Evolutionary conservation across 768 basidiomycete genomes (phyloP), one percentile per base, ranked within the genome.

Genomic region (Suillus fuscotomentosus): DNA sequence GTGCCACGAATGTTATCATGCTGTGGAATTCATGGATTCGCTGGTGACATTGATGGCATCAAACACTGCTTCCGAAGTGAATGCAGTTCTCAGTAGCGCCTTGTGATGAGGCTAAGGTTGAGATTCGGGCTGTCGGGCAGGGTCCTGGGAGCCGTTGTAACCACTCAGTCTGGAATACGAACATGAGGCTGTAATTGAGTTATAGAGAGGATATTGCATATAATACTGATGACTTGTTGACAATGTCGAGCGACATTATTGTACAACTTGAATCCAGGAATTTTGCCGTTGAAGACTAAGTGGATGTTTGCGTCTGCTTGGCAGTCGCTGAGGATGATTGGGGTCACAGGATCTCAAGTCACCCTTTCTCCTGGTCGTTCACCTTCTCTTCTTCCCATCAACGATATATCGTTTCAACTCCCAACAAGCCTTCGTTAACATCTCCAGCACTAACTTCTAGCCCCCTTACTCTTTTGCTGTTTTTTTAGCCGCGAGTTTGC

Each of bases 261-360:
- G 22, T 24, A 50, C 22, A 50, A 24, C 48, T 27, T 14, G 48
- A 50, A 24, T 14, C 22, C 22, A 50, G 24, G 22, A 48, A 45
- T 24, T 14, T 24, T 27, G 48, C 48, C 7, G 48, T 50, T 50
- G 22, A 47, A n/a, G 45, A 38, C 17, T 15, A 51, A 53, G 51
- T 53, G 51, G 27, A 31, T 77, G 71, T 77, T 77, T 76, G 75
- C 65, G 27, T 38, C 3, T 48, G 65, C 62, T 66, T 62, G 60
- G 66, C n/a, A 24, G 65, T 41, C 41, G 31, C 31, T 31, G 14
- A 63, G 72, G 70, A 73, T 70, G 63, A 62, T 42, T 51, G 62
- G 60, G 62, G 75, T 77, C 74, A 75, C 74, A 76, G 73, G 74
- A 76, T 71, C 69, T 27, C 57, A 24, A 63, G 68, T 65, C 66